Evolutionary conservation across 2,329 filamentous ascomycete genomes (phyloP).

Genomic region (Ilyonectria mors-panacis): DNA sequence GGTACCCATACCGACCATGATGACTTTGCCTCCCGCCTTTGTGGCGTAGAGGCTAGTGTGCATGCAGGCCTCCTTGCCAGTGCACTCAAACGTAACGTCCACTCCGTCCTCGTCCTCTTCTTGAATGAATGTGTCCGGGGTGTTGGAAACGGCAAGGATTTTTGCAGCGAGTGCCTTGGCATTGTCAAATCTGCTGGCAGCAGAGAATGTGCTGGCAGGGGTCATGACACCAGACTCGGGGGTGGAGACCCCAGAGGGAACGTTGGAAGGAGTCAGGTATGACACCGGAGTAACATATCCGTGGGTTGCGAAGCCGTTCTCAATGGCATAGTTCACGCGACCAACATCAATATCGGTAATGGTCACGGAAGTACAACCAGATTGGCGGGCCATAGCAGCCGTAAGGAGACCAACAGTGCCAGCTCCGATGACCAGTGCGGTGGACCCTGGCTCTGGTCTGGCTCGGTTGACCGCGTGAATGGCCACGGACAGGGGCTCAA

Average conservation of each 20-base stretch:
- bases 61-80: constrained; percentile 81
- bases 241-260: constrained; percentile 65
- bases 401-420: constrained; percentile 75
- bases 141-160: constrained; percentile 60
- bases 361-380: constrained; percentile 71
- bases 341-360: constrained; percentile 73
- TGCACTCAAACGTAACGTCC: constrained; percentile 82
- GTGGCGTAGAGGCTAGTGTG: constrained; percentile 83
- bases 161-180: constrained; percentile 66
- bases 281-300: constrained; percentile 67
- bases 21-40: constrained; percentile 77
- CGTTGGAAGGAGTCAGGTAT: constrained; percentile 60
- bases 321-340: constrained; percentile 72
- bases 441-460: constrained; percentile 65
- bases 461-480: constrained; percentile 74
- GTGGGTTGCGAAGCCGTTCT: constrained; percentile 72
- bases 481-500: constrained; percentile 74
- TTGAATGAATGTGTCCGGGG: constrained; percentile 46
- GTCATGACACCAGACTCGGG: constrained; percentile 58
- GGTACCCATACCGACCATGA: constrained; percentile 86
- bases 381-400: constrained; percentile 73
- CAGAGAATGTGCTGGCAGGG: constrained; percentile 61
- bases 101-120: constrained; percentile 77
- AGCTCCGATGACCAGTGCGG: constrained; percentile 75
- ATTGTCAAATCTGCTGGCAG: constrained; percentile 64